phyloP scores from a whole-genome alignment of 768 basidiomycete species.

The Chalciporus chontae region DNA sequence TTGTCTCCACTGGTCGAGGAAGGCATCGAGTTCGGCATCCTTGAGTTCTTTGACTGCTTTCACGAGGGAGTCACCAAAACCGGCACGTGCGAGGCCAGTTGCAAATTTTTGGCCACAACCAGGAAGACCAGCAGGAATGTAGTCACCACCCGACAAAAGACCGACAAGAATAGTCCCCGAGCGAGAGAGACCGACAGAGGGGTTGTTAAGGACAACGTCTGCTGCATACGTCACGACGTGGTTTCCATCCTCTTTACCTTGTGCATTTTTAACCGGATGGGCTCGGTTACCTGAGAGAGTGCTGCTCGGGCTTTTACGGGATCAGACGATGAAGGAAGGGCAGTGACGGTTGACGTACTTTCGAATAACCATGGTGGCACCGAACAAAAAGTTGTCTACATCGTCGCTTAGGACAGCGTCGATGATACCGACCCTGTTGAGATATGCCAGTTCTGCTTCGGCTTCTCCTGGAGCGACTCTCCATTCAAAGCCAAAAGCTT shows the following conservation, averaged over 20 bases:
- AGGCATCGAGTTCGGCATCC: conserved; percentile 43
- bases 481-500: conserved; percentile 81
- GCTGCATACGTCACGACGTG: conserved; percentile 47
- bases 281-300: conserved; percentile 70
- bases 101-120: conserved; percentile 72
- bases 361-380: conserved; percentile 76
- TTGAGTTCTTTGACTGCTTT: conserved; percentile 52
- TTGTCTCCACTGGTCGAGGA: conserved; percentile 62
- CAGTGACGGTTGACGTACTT: conserved; percentile 48
- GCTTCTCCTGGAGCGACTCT: conserved; percentile 88
- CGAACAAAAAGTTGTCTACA: conserved; percentile 90
- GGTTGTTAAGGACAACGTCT: conserved; percentile 39
- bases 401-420: conserved; percentile 92
- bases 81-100: conserved; percentile 74
- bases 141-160: conserved; percentile 88
- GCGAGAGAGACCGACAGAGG: conserved; percentile 47
- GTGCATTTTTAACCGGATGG: conserved; percentile 58
- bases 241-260: conserved; percentile 72
- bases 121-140: conserved; percentile 65
- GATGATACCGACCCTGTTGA: conserved; percentile 77
- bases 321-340: conserved; percentile 3
- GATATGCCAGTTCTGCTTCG: conserved; percentile 87
- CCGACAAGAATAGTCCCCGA: conserved; percentile 80
- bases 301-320: conserved; percentile 52
- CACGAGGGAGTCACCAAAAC: conserved; percentile 70